Evolutionary conservation across 306 rosid genomes (phyloP).

Genomic region (Prinsepia uniflora): DNA sequence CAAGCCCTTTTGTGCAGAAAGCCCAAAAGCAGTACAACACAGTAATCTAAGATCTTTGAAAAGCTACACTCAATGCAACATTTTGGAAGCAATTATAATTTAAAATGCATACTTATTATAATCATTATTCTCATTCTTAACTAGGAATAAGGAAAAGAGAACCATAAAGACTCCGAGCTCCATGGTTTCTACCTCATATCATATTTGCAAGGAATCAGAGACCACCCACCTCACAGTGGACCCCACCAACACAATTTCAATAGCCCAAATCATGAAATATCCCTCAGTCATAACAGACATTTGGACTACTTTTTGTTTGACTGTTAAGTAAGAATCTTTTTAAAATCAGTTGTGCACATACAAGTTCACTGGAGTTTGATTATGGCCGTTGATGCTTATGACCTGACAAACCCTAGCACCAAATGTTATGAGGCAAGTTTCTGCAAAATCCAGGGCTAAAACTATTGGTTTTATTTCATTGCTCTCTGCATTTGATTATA

Average conservation of each 20-base stretch:
- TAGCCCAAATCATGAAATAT: slow-evolving; percentile 16
- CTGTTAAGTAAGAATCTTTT: neutral
- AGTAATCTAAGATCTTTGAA: slow-evolving; percentile 18
- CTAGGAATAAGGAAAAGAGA: slow-evolving; percentile 11
- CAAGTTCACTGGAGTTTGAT: no score
- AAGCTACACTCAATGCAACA: slow-evolving; percentile 13
- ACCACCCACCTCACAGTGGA: slow-evolving; percentile 6
- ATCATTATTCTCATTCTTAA: neutral
- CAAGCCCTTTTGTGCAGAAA: slow-evolving; percentile 6
- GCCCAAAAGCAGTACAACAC: slow-evolving; percentile 20
- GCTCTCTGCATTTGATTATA: slow-evolving; percentile 16
- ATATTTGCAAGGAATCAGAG: slow-evolving; percentile 21
- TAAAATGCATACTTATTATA: neutral
- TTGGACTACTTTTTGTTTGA: neutral
- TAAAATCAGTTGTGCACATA: no score
- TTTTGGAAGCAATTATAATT: slow-evolving; percentile 19
- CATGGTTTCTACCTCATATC: neutral
- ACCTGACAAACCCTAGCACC: no score
- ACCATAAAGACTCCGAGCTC: neutral
- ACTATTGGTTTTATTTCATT: slow-evolving; percentile 11
- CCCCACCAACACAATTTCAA: slow-evolving; percentile 10
- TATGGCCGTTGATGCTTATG: no score
- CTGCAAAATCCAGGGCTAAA: slow-evolving; percentile 6
- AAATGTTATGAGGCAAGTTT: neutral
- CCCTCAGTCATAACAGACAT: neutral